Base-by-base conservation (phyloP, 495 filamentous ascomycete species). In the Penicillium ucsense region DNA sequence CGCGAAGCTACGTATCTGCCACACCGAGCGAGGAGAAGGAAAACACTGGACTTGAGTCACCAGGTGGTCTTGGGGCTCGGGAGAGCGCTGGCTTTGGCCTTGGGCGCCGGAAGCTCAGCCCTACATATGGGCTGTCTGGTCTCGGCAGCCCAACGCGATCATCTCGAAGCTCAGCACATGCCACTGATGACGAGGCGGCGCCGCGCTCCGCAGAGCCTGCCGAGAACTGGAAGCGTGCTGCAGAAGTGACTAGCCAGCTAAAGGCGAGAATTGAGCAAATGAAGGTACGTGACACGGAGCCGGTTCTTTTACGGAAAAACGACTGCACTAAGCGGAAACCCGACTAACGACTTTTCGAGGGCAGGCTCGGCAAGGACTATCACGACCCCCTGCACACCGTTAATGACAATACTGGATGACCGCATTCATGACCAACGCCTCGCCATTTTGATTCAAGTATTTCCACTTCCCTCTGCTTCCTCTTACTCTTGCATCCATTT, bases 181-280 rank as follows among this genome's bases (percentile, higher is more conserved):
- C 50, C 30, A 60, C 62, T 20, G 65, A 66, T 8, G 70, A 73
- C 9, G 70, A 74, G 5, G 61, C 62, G 9, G 58, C 56, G 29
- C 40, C 60, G 9, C 51, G 64, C 35, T 56, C 60, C 42, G 54
- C 67, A 9, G 78, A 81, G 38, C 83, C 81, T 8, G 84, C 88
- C 39, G 92, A 96, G 68, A 96, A 88, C 62, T 99, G 92, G 89
- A 94, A 90, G 72, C 72, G 94, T 55, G 94, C 94, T 31, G 92
- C 92, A n/a, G 94, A 99, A 71, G 94, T 99, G 8, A 99, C 94
- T 36, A 96, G 86, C 64, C 89, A 92, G 65, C 67, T 99, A 58
- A 99, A 97, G 73, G 85, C 89, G 38, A 78, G 91, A 65, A 99
- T 99, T 64, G 94, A 99, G 75, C 72, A 82, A 64, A 85, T 85